Conservation (phyloP, 768 basidiomycete species). For the Pleurotus tuoliensis region DNA sequence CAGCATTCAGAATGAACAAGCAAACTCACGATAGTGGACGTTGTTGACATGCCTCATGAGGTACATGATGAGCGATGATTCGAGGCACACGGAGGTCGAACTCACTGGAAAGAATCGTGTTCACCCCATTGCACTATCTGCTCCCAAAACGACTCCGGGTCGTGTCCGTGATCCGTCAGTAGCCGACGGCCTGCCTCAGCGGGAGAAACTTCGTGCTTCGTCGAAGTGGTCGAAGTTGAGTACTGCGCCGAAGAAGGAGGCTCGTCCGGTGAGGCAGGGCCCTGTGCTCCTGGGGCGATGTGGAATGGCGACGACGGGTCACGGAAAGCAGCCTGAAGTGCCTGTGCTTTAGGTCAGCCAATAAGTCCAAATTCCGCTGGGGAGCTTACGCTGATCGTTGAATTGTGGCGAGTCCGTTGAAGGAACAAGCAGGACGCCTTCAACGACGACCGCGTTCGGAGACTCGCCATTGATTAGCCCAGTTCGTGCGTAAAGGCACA, state of each 20-base stretch:
- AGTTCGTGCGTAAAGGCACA: too few species aligned
- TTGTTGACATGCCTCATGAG: constrained; percentile 66
- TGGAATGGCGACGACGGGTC: constrained; percentile 67
- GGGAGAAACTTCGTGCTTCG: background rate
- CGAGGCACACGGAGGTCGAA: constrained; percentile 9
- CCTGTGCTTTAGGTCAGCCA: constrained; percentile 28
- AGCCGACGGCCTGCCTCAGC: constrained; percentile 37
- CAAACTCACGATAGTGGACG: constrained; percentile 58
- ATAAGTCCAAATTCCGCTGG: too few species aligned
- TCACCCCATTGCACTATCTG: constrained; percentile 79
- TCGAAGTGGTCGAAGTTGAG: constrained; percentile 9
- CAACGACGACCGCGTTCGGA: background rate
- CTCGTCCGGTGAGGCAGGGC: constrained; percentile 58
- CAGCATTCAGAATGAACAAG: background rate
- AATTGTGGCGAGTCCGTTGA: background rate
- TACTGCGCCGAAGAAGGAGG: constrained; percentile 16
- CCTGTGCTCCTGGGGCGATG: constrained; percentile 52
- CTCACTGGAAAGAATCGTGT: constrained; percentile 74
- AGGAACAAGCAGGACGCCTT: background rate
- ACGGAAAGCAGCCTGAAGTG: constrained; percentile 57
- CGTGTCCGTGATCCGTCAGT: constrained; percentile 48
- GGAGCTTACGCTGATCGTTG: background rate
- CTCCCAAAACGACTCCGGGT: constrained; percentile 70
- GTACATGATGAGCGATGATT: background rate
- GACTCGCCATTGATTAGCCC: background rate